Conservation (phyloP, 2,329 filamentous ascomycete genomes). For the Exserohilum turcica region DNA sequence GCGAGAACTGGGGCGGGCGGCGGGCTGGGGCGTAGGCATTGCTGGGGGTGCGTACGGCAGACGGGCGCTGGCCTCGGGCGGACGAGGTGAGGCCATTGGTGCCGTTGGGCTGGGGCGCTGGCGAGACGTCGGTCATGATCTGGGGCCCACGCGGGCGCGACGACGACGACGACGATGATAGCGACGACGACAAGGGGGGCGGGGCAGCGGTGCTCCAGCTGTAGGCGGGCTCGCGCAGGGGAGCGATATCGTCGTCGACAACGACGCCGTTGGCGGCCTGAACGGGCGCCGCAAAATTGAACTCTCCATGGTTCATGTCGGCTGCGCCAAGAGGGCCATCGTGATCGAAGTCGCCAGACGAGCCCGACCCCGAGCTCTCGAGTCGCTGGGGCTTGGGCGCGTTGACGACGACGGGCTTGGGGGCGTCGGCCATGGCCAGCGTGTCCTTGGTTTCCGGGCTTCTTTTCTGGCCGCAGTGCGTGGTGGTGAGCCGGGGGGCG, state of each 20-base stretch:
- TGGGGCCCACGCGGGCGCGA: slow-evolving; percentile 32
- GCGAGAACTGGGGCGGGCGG: slow-evolving; percentile 54
- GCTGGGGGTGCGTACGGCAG: slow-evolving; percentile 53
- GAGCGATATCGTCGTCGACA: slow-evolving; percentile 36
- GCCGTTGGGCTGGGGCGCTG: slow-evolving; percentile 34
- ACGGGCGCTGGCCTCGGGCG: slow-evolving; percentile 44
- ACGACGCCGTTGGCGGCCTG: slow-evolving; percentile 31
- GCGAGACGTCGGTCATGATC: slow-evolving; percentile 37
- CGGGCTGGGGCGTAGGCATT: slow-evolving; percentile 58
- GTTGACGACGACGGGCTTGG: slow-evolving; percentile 40
- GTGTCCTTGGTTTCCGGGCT: background rate
- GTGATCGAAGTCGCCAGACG: slow-evolving; percentile 52
- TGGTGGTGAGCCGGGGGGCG: slow-evolving; percentile 23
- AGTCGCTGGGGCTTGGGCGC: slow-evolving; percentile 24
- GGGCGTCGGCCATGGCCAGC: slow-evolving; percentile 33
- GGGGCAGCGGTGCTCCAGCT: slow-evolving; percentile 31
- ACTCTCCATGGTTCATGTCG: slow-evolving; percentile 46
- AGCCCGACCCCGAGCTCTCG: slow-evolving; percentile 53
- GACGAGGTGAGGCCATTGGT: slow-evolving; percentile 27
- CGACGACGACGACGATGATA: slow-evolving; percentile 8
- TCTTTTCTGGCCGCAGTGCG: slow-evolving; percentile 13
- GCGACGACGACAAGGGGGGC: background rate
- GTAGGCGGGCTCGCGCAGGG: slow-evolving; percentile 32
- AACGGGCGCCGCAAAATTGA: slow-evolving; percentile 49
- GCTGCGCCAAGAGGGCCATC: slow-evolving; percentile 52